Percentiles rank a stretch among this genome's conserved stretches.
Evolutionary conservation across 2,329 filamentous ascomycete genomes (phyloP).

Genomic region (Colletotrichum sp.): DNA sequence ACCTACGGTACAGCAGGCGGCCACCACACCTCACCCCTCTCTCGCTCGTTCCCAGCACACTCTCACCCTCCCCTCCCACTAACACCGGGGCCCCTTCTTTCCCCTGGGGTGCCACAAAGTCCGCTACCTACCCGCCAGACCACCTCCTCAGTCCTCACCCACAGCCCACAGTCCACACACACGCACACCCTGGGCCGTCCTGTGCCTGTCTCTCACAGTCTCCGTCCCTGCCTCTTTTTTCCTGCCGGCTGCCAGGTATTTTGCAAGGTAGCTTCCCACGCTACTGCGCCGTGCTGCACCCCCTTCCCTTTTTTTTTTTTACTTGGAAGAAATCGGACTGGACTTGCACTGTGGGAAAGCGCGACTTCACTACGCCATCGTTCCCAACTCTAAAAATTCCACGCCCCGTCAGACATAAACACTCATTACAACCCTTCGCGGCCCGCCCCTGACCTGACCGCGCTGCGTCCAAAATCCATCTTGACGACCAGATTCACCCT

Average conservation of each 20-base stretch:
- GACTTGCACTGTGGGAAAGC: slow-evolving; percentile 9
- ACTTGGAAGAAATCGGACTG: not conserved
- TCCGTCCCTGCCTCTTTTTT: not conserved
- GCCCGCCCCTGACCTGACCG: slow-evolving; percentile 14
- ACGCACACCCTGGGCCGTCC: not conserved
- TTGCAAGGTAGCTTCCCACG: not conserved
- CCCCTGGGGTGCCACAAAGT: slow-evolving; percentile 10
- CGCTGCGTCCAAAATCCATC: slow-evolving; percentile 3
- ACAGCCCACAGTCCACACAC: not conserved
- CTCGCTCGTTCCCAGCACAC: not conserved
- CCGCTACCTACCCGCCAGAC: slow-evolving; percentile 7
- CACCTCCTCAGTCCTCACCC: not conserved
- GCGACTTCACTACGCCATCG: slow-evolving; percentile 20
- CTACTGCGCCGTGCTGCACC: not conserved
- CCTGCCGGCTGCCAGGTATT: not conserved
- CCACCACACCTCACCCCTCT: not conserved
- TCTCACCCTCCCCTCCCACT: not conserved
- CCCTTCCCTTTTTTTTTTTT: not conserved
- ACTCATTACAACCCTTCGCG: slow-evolving; percentile 17
- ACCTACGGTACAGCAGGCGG: not conserved
- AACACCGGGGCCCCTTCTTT: not conserved
- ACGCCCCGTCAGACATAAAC: slow-evolving; percentile 21
- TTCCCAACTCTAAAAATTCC: slow-evolving; percentile 23
- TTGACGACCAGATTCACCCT: slow-evolving; percentile 3
- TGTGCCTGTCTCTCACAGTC: not conserved